Evolutionary conservation across 805 yeast genomes (phyloP), one percentile per base, ranked within the genome.

Genomic region (Candida nonsorbophila): DNA sequence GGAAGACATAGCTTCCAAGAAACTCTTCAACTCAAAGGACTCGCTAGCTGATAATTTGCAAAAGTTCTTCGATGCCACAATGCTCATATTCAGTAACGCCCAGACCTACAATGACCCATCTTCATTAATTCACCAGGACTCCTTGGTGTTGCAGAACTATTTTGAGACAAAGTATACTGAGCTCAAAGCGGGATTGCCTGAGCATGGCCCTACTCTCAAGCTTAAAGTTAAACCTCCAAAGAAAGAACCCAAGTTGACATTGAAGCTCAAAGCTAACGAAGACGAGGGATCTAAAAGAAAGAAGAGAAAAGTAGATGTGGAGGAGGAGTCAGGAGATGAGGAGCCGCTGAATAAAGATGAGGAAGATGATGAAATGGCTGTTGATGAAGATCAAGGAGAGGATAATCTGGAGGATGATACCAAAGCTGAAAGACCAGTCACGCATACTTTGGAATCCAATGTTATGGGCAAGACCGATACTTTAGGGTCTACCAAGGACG

Each of bases 51-150:
- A 67, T 3, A 69, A 72, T 22, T 67, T 85, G 33, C 72, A 69
- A 20, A 74, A 67, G 27, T 83, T 86, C 45, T 58, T 70, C 32
- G 68, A 65, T 13, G 81, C 79, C 29, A 63, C 81, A 5, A 58
- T 63, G 16, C 58, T 79, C 29, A 78, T 90, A 9, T 87, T 88
- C 58, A 48, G 65, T 25, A 92, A 92, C 55, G 95, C 97, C 2
- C 76, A 77, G 47, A 52, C 69, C 1, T 90, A 78, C 55, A 90
- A 88, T 53, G 82, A 77, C 36, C 82, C 82, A 29, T 75, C 72
- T 2, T 75, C 92, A 30, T 66, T 75, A 30, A 78, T 88, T 22
- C 76, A 77, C 47, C 73, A 73, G 36, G 94, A 86, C 55, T 80
- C 97, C 0, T 56, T 52, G 21, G 69, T 71, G 24, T 65, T 92